These are phyloP conservation scores for Penicillium paneum DNA, from an alignment of 2,329 filamentous ascomycete species.

Conservation along the genomic window DNA sequence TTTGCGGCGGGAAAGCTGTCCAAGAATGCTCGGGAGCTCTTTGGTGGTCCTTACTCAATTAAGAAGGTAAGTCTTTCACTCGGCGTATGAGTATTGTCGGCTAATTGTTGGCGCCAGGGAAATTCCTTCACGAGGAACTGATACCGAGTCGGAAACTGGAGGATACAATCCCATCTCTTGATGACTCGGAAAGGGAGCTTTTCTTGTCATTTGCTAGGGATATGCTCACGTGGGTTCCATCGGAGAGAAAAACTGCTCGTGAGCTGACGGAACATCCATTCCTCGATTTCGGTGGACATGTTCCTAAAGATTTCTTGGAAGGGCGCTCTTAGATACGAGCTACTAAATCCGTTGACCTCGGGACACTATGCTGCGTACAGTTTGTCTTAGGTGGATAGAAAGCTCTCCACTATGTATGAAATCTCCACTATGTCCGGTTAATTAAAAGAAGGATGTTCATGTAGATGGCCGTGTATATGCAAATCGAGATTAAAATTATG, in stretches of 20 bases:
- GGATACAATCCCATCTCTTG: neutral
- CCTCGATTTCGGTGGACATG: slow-evolving; percentile 19
- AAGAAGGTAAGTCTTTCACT: slow-evolving; percentile 5
- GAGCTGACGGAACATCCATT: slow-evolving; percentile 37
- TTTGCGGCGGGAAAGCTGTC: neutral
- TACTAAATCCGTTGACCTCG: neutral
- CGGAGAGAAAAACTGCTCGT: slow-evolving; percentile 35
- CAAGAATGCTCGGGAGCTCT: slow-evolving; percentile 26
- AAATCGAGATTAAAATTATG: neutral
- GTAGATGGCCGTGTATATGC: neutral
- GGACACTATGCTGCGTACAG: neutral
- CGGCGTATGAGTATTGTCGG: neutral
- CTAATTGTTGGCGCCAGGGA: slow-evolving; percentile 10
- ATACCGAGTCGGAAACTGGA: neutral
- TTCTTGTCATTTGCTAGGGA: slow-evolving; percentile 30
- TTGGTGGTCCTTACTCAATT: slow-evolving; percentile 26
- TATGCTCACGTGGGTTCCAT: slow-evolving; percentile 38
- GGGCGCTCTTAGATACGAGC: neutral
- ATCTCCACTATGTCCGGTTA: neutral
- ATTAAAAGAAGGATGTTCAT: neutral
- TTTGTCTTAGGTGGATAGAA: neutral
- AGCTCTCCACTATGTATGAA: neutral
- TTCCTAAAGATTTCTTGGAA: neutral
- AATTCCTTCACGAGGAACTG: neutral
- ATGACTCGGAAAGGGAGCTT: neutral